Base-by-base conservation (phyloP, 345 rosid species). In the Gossypium anomalum region DNA sequence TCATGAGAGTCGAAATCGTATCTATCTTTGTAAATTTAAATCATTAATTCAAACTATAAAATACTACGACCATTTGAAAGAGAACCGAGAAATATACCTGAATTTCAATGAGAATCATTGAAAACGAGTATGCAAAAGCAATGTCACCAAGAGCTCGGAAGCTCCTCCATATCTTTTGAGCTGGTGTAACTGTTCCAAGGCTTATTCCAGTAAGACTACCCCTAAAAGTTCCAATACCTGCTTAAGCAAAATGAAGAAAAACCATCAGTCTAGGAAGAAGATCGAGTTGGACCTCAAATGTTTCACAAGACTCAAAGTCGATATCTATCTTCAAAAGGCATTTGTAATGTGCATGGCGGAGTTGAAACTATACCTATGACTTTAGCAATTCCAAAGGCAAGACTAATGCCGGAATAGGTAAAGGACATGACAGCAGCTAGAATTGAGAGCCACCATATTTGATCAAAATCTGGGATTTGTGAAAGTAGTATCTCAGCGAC, bases 121-220 rank as follows among this genome's bases (percentile, higher is more conserved):
- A 88, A 80, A 80, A 93, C 2, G 97, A 89, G 77, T 93, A 93
- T 4, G 98, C 94, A 72, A 93, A 93, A 65, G 98, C 98, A 62
- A 91, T 89, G 48, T 91, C 85, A 10, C 98, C 98, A 34, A 93
- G 92, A 57, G 98, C 93, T 71, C 87, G 97, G 78, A 91, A 91
- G 69, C 86, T 93, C 70, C 89, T 84, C 97, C 75, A 71, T 41
- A 87, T 86, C 84, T 93, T 93, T 58, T 91, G 89, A 8, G 97
- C 82, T 79, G 79, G 88, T 17, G 89, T 83, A 53, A 89, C 89
- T 4, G 87, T 63, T 69, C 88, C 92, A 0, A 88, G 76, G 85
- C 93, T 87, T 51, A 93, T 83, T 70, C 98, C 98, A 0, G 97
- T 89, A 48, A 88, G 84, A 70, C 92, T 88, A 43, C 98, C 98